Evolutionary conservation across 108 stramenopile species (phyloP).

Genomic region (Conticribra guillardii): DNA sequence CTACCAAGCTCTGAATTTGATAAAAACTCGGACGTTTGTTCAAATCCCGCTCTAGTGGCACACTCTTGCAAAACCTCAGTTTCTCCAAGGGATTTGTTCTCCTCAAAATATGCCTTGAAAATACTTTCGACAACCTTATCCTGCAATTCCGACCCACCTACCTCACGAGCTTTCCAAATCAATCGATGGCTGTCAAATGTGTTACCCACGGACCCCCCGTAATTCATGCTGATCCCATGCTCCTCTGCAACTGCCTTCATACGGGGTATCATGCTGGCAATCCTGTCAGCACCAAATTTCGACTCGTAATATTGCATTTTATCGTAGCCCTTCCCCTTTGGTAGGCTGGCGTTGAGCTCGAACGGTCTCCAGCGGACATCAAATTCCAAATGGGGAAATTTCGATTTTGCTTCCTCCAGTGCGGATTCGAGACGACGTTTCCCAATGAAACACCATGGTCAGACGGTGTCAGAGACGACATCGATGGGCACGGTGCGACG

Average conservation of each 20-base stretch:
- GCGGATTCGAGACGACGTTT: conserved; percentile 48
- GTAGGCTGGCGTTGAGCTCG: conserved; percentile 42
- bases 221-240: conserved; percentile 45
- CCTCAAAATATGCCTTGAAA: conserved; percentile 52
- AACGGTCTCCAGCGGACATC: conserved; percentile 51
- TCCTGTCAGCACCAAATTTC: conserved; percentile 32
- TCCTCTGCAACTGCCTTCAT: conserved; percentile 46
- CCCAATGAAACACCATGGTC: conserved; percentile 56
- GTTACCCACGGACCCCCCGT: conserved; percentile 46
- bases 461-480: conserved; percentile 50
- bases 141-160: conserved; percentile 45
- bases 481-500: conserved; percentile 44
- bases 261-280: conserved; percentile 41
- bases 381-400: conserved; percentile 33
- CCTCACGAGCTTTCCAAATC: conserved; percentile 51
- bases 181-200: conserved; percentile 50
- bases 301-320: conserved; percentile 49
- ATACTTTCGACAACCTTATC: conserved; percentile 44
- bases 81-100: conserved; percentile 46
- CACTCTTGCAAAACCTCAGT: conserved; percentile 35
- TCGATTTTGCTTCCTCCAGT: conserved; percentile 18
- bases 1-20: conserved; percentile 22
- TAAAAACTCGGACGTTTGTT: conserved; percentile 14
- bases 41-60: conserved; percentile 29
- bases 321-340: conserved; percentile 33